Evolutionary conservation across 2,329 filamentous ascomycete species (phyloP).

Genomic region (Colletotrichum paranaense): DNA sequence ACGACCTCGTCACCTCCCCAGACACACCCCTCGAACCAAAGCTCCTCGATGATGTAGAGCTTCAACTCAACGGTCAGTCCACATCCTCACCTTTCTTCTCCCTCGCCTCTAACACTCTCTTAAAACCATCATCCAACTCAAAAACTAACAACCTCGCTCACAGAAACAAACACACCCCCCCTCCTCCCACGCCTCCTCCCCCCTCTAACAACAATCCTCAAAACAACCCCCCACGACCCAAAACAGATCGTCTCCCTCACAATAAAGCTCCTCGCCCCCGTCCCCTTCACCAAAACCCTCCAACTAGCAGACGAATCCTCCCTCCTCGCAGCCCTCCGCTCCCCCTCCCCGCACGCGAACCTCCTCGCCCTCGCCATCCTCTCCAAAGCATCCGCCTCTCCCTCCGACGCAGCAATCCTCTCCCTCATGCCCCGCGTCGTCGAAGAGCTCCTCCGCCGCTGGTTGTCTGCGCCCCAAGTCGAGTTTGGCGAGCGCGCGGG

Average conservation of each 20-base stretch:
- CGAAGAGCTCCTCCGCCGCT: constrained; percentile 59
- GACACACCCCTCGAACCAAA: constrained; percentile 56
- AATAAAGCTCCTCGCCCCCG: constrained; percentile 65
- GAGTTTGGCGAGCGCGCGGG: constrained; percentile 66
- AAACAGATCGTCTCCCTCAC: constrained; percentile 62
- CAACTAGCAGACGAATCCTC: constrained; percentile 62
- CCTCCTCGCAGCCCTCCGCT: constrained; percentile 63
- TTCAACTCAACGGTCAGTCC: constrained; percentile 65
- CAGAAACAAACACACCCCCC: constrained; percentile 63
- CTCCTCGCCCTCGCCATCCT: constrained; percentile 68
- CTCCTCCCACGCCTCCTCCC: constrained; percentile 42
- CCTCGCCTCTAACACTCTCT: no score
- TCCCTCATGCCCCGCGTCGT: constrained; percentile 61
- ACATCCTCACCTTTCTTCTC: not conserved
- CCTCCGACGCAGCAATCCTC: constrained; percentile 62
- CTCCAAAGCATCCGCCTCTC: constrained; percentile 62
- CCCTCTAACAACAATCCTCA: constrained; percentile 58
- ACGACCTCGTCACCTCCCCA: constrained; percentile 58
- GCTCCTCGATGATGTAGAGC: constrained; percentile 69
- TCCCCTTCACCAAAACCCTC: constrained; percentile 63
- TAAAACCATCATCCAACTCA: no score
- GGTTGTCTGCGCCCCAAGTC: constrained; percentile 65
- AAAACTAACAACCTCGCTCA: not conserved
- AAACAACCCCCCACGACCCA: constrained; percentile 62
- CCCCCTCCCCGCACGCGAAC: constrained; percentile 66